Base-by-base conservation (phyloP, 2,329 filamentous ascomycete genomes). In the Fusarium begoniae region DNA sequence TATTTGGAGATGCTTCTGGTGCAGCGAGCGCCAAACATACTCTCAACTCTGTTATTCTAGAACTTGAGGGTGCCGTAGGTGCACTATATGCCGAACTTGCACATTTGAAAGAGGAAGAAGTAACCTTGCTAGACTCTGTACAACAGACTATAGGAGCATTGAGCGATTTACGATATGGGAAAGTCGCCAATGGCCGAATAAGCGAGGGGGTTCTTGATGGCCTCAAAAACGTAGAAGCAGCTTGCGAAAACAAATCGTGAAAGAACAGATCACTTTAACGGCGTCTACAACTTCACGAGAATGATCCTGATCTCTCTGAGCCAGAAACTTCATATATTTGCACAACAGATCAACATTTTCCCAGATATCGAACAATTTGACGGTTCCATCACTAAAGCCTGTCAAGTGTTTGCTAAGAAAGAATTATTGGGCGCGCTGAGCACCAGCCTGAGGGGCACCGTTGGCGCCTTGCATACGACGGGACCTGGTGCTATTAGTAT, bases 131-230 rank as follows among this genome's bases (percentile, higher is more conserved):
- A 11, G 85, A 87, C 8, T 88, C 90, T 17, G 87, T 96, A 58
- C 87, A 87, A 73, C 87, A 90, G 63, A 91, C 88, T 0, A 88
- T 96, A 22, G 92, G 92, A 38, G 90, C 89, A 54, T 84, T 98
- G 80, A 97, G 94, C 81, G 94, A 97, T 82, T 86, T 97, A 63
- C 90, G 93, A 51, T 96, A 96, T 78, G 94, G 95, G 43, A 91
- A 91, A 63, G 88, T 96, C 66, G 87, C 89, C 41, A 92, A 93
- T 72, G 81, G 86, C 28, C 86, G 90, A 67, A 83, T 95, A 38
- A 86, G 86, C 32, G 87, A 90, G 53, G 91, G 95, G 74, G 89
- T 94, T 37, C 83, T 94, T 24, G 88, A 91, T 53, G 91, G 91
- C 11, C 84, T 96, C n/a, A 77, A 76, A 22, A 77, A 79, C 40